Evolutionary conservation across 2,329 filamentous ascomycete species (phyloP).

Genomic region (Paecilomyces formosus): DNA sequence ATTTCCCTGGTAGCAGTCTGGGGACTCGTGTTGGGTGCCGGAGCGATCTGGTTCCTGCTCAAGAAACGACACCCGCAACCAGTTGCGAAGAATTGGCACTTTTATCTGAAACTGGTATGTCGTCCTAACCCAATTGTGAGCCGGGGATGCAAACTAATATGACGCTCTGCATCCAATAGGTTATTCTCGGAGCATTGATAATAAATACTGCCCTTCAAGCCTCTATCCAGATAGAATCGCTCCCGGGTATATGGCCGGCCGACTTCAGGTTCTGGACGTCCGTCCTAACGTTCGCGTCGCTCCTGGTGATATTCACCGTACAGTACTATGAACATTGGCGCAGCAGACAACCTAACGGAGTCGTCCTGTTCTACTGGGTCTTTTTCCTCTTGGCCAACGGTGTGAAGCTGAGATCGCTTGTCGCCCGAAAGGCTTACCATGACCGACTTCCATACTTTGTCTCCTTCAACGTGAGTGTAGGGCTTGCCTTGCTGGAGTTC

Average conservation of each 20-base stretch:
- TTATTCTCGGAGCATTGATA: constrained; percentile 60
- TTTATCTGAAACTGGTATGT: constrained; percentile 81
- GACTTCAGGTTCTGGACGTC: constrained; percentile 87
- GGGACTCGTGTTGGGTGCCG: constrained; percentile 68
- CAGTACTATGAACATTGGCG: constrained; percentile 84
- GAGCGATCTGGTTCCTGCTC: constrained; percentile 73
- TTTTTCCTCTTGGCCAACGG: constrained; percentile 70
- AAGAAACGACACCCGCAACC: constrained; percentile 59
- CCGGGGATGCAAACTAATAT: not conserved
- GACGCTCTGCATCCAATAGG: constrained; percentile 27
- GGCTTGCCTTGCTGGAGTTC: constrained; percentile 63
- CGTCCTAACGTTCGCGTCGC: constrained; percentile 61
- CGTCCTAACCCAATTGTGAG: not conserved
- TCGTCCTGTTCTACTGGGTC: constrained; percentile 88
- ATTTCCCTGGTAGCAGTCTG: constrained; percentile 69
- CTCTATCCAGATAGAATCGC: constrained; percentile 64
- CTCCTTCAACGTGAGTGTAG: constrained; percentile 65
- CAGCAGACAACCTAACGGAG: constrained; percentile 75
- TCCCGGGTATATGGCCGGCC: constrained; percentile 61
- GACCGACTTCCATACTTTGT: constrained; percentile 67
- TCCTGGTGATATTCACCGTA: constrained; percentile 66
- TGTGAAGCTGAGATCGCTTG: constrained; percentile 78
- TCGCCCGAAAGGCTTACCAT: constrained; percentile 67
- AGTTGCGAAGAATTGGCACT: constrained; percentile 79
- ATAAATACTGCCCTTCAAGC: constrained; percentile 65